A percentile compares a stretch with the other conserved stretches of the same genome.
Conservation (phyloP, 106 monocot species). For the Acorus gramineus region DNA sequence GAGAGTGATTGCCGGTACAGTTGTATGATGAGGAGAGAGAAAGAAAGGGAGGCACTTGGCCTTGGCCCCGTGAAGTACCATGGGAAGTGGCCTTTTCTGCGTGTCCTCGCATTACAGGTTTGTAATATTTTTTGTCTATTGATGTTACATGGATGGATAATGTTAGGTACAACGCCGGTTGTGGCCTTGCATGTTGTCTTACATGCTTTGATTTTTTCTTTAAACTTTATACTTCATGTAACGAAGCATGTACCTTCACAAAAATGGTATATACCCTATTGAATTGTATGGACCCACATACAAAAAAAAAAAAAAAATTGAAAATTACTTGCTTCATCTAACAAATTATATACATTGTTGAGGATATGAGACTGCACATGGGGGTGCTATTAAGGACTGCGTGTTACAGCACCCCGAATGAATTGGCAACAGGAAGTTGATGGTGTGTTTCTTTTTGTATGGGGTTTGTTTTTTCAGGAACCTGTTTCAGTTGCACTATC, state of each 20-base stretch:
- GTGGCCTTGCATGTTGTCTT: neutral
- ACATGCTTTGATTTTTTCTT: neutral
- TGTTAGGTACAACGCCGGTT: neutral
- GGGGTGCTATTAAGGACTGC: too few relatives aligned
- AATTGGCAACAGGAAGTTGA: neutral
- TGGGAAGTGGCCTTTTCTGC: conserved; percentile 90
- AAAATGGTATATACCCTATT: too few relatives aligned
- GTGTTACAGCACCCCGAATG: too few relatives aligned
- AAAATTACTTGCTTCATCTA: too few relatives aligned
- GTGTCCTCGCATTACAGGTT: conserved; percentile 73
- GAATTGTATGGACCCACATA: too few relatives aligned
- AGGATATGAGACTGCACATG: too few relatives aligned
- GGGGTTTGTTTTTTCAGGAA: conserved; percentile 40
- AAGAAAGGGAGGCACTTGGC: conserved; percentile 47
- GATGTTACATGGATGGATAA: too few relatives aligned
- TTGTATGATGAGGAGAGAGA: conserved; percentile 77
- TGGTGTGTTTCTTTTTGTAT: neutral
- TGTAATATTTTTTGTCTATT: neutral
- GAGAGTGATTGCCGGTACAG: conserved; percentile 66
- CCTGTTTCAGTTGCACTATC: conserved; percentile 80
- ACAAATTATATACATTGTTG: too few relatives aligned
- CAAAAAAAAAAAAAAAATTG: too few relatives aligned
- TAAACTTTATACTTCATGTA: too few relatives aligned
- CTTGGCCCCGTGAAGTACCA: conserved; percentile 70
- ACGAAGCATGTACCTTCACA: too few relatives aligned